These are phyloP conservation scores for Theobroma grandiflorum DNA, from an alignment of 441 rosid species.

Conservation along the genomic window DNA sequence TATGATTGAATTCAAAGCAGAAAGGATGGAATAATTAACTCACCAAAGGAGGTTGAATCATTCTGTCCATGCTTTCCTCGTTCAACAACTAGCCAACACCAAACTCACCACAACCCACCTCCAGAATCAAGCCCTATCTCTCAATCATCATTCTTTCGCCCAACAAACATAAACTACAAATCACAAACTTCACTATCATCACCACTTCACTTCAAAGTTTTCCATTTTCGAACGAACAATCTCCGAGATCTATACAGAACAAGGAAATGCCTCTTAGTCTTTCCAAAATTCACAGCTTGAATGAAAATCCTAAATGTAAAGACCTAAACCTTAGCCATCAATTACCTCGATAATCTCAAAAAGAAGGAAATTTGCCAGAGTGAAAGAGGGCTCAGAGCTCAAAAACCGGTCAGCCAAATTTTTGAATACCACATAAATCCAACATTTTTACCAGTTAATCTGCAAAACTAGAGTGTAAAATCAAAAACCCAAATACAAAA, in stretches of 20 bases:
- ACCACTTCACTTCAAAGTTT: constrained; percentile 28
- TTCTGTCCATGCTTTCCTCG: constrained; percentile 57
- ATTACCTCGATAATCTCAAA: constrained; percentile 12
- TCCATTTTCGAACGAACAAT: not conserved
- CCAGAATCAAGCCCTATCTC: constrained; percentile 36
- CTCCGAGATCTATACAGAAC: constrained; percentile 1
- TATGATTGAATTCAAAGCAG: constrained; percentile 22
- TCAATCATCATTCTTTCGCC: constrained; percentile 27
- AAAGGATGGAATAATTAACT: constrained; percentile 30
- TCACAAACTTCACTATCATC: constrained; percentile 20
- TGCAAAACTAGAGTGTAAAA: constrained; percentile 41
- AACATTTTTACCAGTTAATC: constrained; percentile 31
- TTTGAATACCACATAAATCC: constrained; percentile 24
- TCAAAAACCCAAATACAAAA: constrained; percentile 37
- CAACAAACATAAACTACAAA: constrained; percentile 29
- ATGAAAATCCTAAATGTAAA: constrained; percentile 23
- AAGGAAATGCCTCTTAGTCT: not conserved
- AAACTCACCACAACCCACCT: constrained; percentile 37
- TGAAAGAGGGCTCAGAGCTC: constrained; percentile 23
- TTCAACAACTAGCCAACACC: constrained; percentile 32
- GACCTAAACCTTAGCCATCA: constrained; percentile 26
- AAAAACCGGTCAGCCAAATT: constrained; percentile 32
- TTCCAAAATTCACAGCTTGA: constrained; percentile 18
- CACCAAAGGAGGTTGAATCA: constrained; percentile 84
- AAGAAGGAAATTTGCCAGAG: not conserved